Evolutionary conservation across 2,329 filamentous ascomycete genomes (phyloP), one percentile per base, ranked within the genome.

Genomic region (Gnomoniopsis sp.): DNA sequence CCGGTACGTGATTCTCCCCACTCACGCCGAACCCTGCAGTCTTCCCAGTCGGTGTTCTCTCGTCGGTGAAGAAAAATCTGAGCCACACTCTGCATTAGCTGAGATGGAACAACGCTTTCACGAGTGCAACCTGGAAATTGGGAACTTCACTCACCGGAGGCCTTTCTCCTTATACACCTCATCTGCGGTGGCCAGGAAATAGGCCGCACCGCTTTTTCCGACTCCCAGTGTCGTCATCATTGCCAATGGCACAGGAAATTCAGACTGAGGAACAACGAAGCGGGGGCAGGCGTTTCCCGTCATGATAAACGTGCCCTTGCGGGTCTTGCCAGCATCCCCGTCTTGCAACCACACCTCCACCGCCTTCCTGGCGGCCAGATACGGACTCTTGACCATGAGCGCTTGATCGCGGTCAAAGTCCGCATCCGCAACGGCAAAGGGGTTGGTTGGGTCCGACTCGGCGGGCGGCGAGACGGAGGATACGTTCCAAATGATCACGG

Each of bases 31-130:
- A 30, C 6, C 61, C 55, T 1, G 56, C 55, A 8, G 55, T 34
- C 2, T 30, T 36, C 1, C 61, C 61, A 14, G 59, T 49, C 10
- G 56, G 23, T 3, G 30, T 55, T n/a, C 61, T 44, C 61, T 63
- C 61, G 34, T 63, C 61, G 41, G 61, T 58, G 47, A 51, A 63
- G 52, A 53, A 61, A 38, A 63, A 63, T 6, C 61, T 61, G 21
- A 19, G n/a, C n/a, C n/a, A 43, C 3, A 15, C 38, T n/a, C 8
- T 30, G 26, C 4, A 30, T 30, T 30, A n/a, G 36, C 4, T 12
- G 36, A 22, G 4, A 46, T 19, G 43, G 2, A 19, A 19, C 43
- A 46, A 17, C 43, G 21, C 8, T 19, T 46, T 10, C 6, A 6
- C 43, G 43, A 21, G 1, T 46, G 43, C n/a, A 21, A 6, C n/a